These are phyloP conservation scores for Eimeria brunetti DNA, from an alignment of 169 alveolate genomes.

Conservation along the genomic window DNA sequence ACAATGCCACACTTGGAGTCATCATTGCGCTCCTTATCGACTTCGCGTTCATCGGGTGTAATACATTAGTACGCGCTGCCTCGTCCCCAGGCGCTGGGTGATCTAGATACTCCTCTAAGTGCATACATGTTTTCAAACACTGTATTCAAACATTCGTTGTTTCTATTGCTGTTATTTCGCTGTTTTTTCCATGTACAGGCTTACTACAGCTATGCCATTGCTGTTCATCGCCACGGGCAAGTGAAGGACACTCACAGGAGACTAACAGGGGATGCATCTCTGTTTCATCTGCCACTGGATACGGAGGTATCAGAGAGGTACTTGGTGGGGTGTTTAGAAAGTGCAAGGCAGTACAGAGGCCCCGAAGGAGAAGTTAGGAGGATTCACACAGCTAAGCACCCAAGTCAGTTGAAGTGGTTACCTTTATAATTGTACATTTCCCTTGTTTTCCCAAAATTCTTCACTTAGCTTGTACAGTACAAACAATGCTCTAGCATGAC, in stretches of 20 bases:
- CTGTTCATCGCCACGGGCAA: slow-evolving; percentile 70
- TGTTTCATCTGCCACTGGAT: slow-evolving; percentile 71
- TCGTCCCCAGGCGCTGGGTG: neutral
- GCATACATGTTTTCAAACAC: neutral
- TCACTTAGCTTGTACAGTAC: neutral
- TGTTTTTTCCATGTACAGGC: slow-evolving; percentile 23
- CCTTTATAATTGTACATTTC: neutral
- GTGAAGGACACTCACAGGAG: slow-evolving; percentile 78
- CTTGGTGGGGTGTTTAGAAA: slow-evolving; percentile 69
- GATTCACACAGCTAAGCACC: slow-evolving; percentile 28
- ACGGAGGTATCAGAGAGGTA: slow-evolving; percentile 69
- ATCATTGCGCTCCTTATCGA: slow-evolving; percentile 64
- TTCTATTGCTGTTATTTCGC: neutral
- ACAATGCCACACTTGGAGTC: slow-evolving; percentile 69
- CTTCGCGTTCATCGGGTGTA: slow-evolving; percentile 53
- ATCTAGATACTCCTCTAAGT: neutral
- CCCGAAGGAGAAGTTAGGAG: slow-evolving; percentile 68
- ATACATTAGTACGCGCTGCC: slow-evolving; percentile 26
- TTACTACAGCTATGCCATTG: slow-evolving; percentile 57
- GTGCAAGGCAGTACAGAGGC: slow-evolving; percentile 69
- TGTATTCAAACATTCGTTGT: neutral
- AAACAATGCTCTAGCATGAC: neutral
- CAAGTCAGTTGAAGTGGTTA: slow-evolving; percentile 18
- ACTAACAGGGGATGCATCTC: slow-evolving; percentile 72
- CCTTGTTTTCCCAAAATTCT: too few relatives aligned